phyloP scores from a whole-genome alignment of 139 green algal genomes.

The Picochlorum sp. region DNA sequence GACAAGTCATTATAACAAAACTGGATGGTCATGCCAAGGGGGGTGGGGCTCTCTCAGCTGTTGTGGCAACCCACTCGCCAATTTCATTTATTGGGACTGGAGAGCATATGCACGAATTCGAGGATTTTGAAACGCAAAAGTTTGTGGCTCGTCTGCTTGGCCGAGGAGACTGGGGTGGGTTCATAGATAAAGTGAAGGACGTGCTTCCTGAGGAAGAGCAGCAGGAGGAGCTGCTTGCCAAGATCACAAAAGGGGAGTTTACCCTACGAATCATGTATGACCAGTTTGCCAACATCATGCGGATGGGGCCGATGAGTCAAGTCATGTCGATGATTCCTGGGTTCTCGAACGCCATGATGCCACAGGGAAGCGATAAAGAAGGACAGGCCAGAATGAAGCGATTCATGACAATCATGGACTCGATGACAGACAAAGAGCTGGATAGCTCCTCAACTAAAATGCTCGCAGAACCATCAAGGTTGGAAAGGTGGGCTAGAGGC shows the following conservation, averaged over 20 bases:
- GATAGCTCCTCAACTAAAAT: slow-evolving; percentile 47
- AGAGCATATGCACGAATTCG: slow-evolving; percentile 99
- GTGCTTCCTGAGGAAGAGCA: slow-evolving; percentile 73
- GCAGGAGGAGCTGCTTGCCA: slow-evolving; percentile 86
- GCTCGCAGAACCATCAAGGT: slow-evolving; percentile 17
- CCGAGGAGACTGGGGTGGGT: slow-evolving; percentile 77
- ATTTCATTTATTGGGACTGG: slow-evolving; percentile 96
- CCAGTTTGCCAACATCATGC: slow-evolving; percentile 91
- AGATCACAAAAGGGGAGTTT: slow-evolving; percentile 84
- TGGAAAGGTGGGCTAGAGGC: slow-evolving; percentile 21
- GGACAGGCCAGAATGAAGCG: slow-evolving; percentile 73
- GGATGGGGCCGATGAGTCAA: slow-evolving; percentile 88
- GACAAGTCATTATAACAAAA: slow-evolving; percentile 97
- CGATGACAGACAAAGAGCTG: slow-evolving; percentile 87
- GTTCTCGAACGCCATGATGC: slow-evolving; percentile 72
- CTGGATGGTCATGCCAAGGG: slow-evolving; percentile 98
- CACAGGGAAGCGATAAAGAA: slow-evolving; percentile 70
- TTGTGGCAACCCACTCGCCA: slow-evolving; percentile 85
- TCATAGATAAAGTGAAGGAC: slow-evolving; percentile 93
- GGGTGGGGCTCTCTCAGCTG: slow-evolving; percentile 86
- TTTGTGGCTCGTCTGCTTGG: slow-evolving; percentile 94
- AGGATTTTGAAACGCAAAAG: slow-evolving; percentile 88
- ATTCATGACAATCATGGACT: slow-evolving; percentile 98
- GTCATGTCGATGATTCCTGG: slow-evolving; percentile 97
- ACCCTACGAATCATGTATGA: slow-evolving; percentile 93